phyloP scores from a whole-genome alignment of 164 flowering plant genomes.

The Aristolochia contorta region DNA sequence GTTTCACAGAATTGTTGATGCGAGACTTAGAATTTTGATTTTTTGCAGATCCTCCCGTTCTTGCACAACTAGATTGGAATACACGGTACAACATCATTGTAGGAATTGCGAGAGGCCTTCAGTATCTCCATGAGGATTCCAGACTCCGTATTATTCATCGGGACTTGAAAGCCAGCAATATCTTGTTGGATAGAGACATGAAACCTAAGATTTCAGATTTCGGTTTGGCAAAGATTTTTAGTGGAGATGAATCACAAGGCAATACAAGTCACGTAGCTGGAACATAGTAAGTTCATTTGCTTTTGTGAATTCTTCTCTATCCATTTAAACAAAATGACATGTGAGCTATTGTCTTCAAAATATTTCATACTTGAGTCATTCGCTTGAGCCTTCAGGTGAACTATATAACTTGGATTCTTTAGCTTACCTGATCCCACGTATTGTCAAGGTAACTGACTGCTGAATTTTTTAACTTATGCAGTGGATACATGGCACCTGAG shows the following conservation, averaged over 20 bases:
- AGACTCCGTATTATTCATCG: slow-evolving; percentile 18
- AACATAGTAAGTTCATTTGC: slow-evolving; percentile 19
- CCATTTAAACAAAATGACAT: not conserved
- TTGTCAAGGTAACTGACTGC: too few species aligned
- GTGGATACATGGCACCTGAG: slow-evolving; percentile 6
- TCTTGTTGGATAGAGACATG: slow-evolving; percentile 23
- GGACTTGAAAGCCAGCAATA: slow-evolving; percentile 25
- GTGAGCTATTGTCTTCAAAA: too few species aligned
- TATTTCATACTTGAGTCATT: too few species aligned
- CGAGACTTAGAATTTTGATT: not conserved
- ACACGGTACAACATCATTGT: slow-evolving; percentile 9
- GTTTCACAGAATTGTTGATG: not conserved
- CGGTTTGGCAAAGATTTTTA: slow-evolving; percentile 24
- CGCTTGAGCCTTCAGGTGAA: not conserved
- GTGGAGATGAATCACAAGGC: slow-evolving; percentile 15
- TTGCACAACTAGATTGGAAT: slow-evolving; percentile 2
- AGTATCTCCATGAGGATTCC: slow-evolving; percentile 23
- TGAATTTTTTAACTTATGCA: not conserved
- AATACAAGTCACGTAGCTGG: slow-evolving; percentile 22
- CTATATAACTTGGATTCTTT: not conserved
- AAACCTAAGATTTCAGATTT: slow-evolving; percentile 37
- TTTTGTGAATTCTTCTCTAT: too few species aligned
- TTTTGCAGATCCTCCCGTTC: not conserved
- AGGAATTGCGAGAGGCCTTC: slow-evolving; percentile 20
- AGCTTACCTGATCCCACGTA: too few species aligned